Base-by-base conservation (phyloP, 345 rosid species). In the Euphorbia lathyris region DNA sequence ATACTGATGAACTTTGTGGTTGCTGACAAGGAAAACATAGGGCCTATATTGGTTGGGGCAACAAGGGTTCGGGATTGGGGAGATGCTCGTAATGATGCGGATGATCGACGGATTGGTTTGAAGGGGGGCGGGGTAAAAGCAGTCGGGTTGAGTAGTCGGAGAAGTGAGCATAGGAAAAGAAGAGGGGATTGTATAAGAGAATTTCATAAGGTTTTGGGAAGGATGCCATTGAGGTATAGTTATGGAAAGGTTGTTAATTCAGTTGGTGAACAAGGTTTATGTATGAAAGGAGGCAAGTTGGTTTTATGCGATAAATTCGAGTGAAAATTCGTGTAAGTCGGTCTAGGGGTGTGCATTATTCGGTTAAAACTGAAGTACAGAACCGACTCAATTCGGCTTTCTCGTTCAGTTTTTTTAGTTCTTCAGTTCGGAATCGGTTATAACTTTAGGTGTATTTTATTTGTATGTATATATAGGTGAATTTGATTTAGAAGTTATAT, bases 1-100 rank as follows among this genome's bases (percentile, higher is more conserved):
- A 86, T 90, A 30, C 65, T 90, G 65, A 90, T 90, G 91, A 90
- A 90, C 59, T 80, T 90, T n/a, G 83, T 83, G 47, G 93, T 74
- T 48, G 88, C 88, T 0, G 93, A 88, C 17, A 66, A 60, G 79
- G 26, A 72, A 3, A 82, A 79, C 0, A 85, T 79, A 17, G 96
- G 93, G 30, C 93, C 96, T 1, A 34, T 83, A 2, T 67, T 90
- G 88, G 86, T 90, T n/a, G 93, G 85, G 65, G 91, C 91, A 1
- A 78, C 80, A 60, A 86, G 78, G 72, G 81, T 75, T 14, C 79
- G 93, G 63, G 96, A 90, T 50, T 85, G 91, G 91, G 96, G 93
- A 67, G 93, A 90, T 80, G 78, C 92, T 0, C 83, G 92, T 27
- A 90, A 90, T 4, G 81, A 84, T 25, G 77, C 59, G 4, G 53